Evolutionary conservation across 2,329 filamentous ascomycete species (phyloP).

Genomic region (Penicillium sp.): DNA sequence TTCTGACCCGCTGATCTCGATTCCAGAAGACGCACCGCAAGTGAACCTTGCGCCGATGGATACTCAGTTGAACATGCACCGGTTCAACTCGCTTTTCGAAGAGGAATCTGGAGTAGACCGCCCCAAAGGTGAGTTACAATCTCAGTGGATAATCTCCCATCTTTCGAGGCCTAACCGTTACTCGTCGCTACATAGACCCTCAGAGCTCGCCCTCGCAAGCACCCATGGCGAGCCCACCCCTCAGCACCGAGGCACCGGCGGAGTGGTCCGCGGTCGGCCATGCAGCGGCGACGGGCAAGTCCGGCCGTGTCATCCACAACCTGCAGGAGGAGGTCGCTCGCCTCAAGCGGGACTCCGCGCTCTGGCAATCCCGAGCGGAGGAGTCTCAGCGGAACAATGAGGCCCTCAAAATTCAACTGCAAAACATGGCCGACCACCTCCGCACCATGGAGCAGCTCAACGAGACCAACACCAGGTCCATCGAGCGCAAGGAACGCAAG

Average conservation of each 20-base stretch:
- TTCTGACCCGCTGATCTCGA: conserved; percentile 31
- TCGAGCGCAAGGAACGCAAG: conserved; percentile 50
- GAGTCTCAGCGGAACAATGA: conserved; percentile 52
- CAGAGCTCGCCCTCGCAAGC: conserved; percentile 19
- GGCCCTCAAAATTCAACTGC: conserved; percentile 45
- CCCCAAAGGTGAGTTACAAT: conserved; percentile 28
- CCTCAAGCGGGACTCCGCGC: conserved; percentile 48
- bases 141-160: not conserved
- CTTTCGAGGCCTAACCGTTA: conserved; percentile 4
- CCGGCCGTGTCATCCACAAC: conserved; percentile 53
- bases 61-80: conserved; percentile 47
- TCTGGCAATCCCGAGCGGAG: conserved; percentile 48
- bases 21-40: conserved; percentile 33
- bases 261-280: conserved; percentile 55
- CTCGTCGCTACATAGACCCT: conserved; percentile 16
- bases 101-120: conserved; percentile 24
- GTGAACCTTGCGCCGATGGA: conserved; percentile 44
- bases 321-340: conserved; percentile 54
- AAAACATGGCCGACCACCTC: conserved; percentile 49
- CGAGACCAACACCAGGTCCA: conserved; percentile 49
- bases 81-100: conserved; percentile 42
- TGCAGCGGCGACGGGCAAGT: conserved; percentile 53
- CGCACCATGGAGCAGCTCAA: conserved; percentile 50
- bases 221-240: conserved; percentile 25
- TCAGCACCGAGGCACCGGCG: conserved; percentile 33